A percentile compares a stretch with the other conserved stretches of the same genome.
These are phyloP conservation scores for Quercus lobata DNA, from an alignment of 331 rosid species.

Conservation along the genomic window DNA sequence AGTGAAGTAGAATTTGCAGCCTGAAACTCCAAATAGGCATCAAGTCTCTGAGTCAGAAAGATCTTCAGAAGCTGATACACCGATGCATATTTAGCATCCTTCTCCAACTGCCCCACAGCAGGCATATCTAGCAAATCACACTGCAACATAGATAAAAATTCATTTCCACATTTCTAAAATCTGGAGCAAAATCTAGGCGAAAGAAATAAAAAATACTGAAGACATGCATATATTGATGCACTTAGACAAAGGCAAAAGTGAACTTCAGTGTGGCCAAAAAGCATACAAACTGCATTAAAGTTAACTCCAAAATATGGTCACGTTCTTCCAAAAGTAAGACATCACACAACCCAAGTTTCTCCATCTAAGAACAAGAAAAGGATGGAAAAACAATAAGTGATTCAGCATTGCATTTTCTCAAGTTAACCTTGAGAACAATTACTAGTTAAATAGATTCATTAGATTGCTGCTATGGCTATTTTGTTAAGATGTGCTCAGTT, in stretches of 20 bases:
- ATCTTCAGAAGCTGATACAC: slow-evolving; percentile 78
- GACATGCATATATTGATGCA: neutral
- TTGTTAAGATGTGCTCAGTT: too few relatives aligned
- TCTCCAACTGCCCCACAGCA: slow-evolving; percentile 87
- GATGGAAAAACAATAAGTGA: neutral
- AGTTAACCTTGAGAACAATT: too few relatives aligned
- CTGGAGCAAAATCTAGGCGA: neutral
- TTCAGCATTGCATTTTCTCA: too few relatives aligned
- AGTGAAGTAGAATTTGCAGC: slow-evolving; percentile 70
- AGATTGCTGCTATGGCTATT: too few relatives aligned
- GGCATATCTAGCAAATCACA: slow-evolving; percentile 85
- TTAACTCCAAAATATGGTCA: neutral
- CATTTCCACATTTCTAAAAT: slow-evolving; percentile 4
- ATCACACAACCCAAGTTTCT: neutral
- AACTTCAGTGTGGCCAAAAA: neutral
- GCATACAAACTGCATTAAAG: neutral
- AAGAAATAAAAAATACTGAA: neutral
- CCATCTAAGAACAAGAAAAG: neutral
- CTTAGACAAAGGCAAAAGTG: neutral
- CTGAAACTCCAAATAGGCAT: slow-evolving; percentile 75
- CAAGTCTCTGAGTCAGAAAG: slow-evolving; percentile 78
- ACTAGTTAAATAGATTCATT: too few relatives aligned
- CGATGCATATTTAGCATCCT: slow-evolving; percentile 68
- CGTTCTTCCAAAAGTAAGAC: neutral
- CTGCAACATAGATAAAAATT: slow-evolving; percentile 40